These are phyloP conservation scores for Schoenoplectus triqueter DNA, from an alignment of 202 grass and related monocot species.

Conservation along the genomic window DNA sequence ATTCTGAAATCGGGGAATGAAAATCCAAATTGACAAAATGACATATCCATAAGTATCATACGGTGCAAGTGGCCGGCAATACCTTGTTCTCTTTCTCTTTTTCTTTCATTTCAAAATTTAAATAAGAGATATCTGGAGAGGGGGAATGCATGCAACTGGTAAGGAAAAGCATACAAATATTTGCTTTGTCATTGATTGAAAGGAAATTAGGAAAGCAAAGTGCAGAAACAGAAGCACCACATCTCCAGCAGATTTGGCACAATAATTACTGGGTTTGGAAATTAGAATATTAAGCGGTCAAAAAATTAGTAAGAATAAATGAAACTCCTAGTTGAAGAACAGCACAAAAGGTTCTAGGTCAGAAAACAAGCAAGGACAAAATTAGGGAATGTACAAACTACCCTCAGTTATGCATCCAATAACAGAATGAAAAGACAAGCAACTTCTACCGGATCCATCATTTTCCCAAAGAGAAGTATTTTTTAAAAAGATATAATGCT, in stretches of 20 bases:
- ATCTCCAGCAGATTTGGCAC: conserved; percentile 40
- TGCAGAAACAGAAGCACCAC: conserved; percentile 44
- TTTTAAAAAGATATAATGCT: too few relatives aligned
- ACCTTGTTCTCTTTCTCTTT: conserved; percentile 18
- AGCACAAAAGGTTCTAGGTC: background rate
- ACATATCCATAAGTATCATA: background rate
- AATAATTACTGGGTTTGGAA: conserved; percentile 12
- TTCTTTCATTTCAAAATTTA: background rate
- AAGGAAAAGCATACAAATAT: background rate
- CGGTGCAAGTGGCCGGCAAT: background rate
- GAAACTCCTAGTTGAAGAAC: conserved; percentile 28
- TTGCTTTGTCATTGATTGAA: background rate
- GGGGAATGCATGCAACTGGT: background rate
- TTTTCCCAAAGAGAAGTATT: background rate
- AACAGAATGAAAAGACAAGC: conserved; percentile 36
- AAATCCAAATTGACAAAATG: background rate
- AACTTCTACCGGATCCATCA: conserved; percentile 28
- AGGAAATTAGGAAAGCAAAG: conserved; percentile 50
- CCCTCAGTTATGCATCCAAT: background rate
- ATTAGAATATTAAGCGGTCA: background rate
- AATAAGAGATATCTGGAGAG: background rate
- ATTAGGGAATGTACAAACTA: conserved; percentile 30
- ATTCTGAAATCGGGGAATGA: background rate
- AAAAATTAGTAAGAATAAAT: background rate
- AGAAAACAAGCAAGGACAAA: conserved; percentile 26